Conservation (phyloP, 495 filamentous ascomycete genomes). For the Aspergillus nidulans region DNA sequence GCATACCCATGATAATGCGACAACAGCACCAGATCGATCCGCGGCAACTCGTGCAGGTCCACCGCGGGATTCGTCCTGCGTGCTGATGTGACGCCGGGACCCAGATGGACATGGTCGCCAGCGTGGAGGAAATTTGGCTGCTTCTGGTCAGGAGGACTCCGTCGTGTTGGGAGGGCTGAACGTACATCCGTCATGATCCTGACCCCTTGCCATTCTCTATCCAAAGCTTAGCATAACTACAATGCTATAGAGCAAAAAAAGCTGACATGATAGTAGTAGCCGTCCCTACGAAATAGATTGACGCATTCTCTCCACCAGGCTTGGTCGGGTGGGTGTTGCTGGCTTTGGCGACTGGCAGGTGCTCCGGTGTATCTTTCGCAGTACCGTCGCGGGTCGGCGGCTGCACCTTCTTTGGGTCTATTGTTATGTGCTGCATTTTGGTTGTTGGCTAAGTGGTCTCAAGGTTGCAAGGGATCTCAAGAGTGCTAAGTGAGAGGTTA, state of each 20-base stretch:
- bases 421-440: slow-evolving; percentile 3
- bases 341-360: slow-evolving; percentile 35
- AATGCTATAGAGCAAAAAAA: neutral
- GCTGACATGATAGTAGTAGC: slow-evolving; percentile 60
- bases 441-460: neutral
- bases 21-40: slow-evolving; percentile 56
- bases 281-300: slow-evolving; percentile 57
- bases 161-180: neutral
- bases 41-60: slow-evolving; percentile 57
- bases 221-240: neutral
- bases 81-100: slow-evolving; percentile 52
- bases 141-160: neutral
- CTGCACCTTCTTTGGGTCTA: neutral
- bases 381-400: slow-evolving; percentile 1
- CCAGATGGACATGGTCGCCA: slow-evolving; percentile 64
- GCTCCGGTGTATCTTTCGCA: neutral
- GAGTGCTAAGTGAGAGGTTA: no score
- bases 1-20: slow-evolving; percentile 60
- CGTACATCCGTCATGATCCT: slow-evolving; percentile 58
- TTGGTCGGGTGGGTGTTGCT: slow-evolving; percentile 40
- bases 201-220: slow-evolving; percentile 55
- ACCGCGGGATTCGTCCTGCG: slow-evolving; percentile 57
- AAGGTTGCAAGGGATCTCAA: no score
- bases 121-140: slow-evolving; percentile 66
- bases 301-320: slow-evolving; percentile 38